Percentiles rank a stretch among this genome's conserved stretches.
phyloP scores from a whole-genome alignment of 2,329 filamentous ascomycete genomes.

The Pseudogymnoascus sp. region DNA sequence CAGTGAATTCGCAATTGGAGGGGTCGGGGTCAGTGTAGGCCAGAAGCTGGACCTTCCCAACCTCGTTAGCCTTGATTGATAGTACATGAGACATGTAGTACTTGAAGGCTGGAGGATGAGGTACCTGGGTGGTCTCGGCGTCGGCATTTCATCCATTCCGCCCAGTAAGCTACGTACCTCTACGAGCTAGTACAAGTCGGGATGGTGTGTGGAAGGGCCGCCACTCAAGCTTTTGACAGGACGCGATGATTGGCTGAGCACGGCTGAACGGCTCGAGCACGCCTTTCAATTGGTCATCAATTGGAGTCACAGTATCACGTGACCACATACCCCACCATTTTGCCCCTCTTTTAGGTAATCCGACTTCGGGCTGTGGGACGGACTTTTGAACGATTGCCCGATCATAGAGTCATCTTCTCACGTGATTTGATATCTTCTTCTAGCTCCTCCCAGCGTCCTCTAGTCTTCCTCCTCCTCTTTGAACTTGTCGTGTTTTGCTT shows the following conservation, averaged over 20 bases:
- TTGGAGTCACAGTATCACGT: not conserved
- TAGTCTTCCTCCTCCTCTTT: not conserved
- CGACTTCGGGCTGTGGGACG: not conserved
- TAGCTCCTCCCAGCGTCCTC: not conserved
- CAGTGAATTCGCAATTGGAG: conserved; percentile 6
- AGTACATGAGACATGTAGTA: not conserved
- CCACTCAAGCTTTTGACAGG: not conserved
- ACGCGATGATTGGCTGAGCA: not conserved
- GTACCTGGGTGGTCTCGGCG: not conserved
- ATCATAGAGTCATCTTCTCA: conserved; percentile 1
- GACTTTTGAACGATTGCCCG: not conserved
- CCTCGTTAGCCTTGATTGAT: not conserved
- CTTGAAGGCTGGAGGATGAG: no score
- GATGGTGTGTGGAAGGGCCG: not conserved
- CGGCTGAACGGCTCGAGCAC: conserved; percentile 2
- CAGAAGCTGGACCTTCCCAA: conserved; percentile 1
- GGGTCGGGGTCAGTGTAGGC: not conserved
- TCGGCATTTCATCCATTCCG: not conserved
- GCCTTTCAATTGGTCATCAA: not conserved
- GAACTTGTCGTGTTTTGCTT: not conserved
- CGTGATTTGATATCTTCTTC: conserved; percentile 2
- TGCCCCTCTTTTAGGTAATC: conserved; percentile 2
- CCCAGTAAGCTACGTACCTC: not conserved
- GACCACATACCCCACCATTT: not conserved
- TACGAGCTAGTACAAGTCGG: not conserved